Percentiles rank a stretch among this genome's conserved stretches.
Conservation (phyloP, 2,329 filamentous ascomycete species). For the Annulohypoxylon truncatum region DNA sequence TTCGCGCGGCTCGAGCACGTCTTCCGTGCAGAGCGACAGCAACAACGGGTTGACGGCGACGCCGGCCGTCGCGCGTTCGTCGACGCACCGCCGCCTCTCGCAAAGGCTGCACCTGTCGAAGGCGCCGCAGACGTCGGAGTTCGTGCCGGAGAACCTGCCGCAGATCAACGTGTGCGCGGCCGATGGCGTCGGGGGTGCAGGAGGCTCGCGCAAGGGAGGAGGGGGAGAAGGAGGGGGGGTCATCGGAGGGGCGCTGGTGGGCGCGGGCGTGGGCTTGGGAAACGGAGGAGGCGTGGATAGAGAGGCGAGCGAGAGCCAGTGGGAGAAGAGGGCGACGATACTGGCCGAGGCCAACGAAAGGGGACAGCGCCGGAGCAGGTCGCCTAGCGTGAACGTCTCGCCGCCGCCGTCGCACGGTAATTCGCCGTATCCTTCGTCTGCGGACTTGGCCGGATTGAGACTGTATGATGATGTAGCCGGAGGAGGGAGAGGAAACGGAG, state of each 20-base stretch:
- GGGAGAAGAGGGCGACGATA: constrained; percentile 94
- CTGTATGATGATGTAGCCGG: constrained; percentile 41
- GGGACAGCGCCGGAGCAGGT: constrained; percentile 57
- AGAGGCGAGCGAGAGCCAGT: constrained; percentile 73
- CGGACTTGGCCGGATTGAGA: constrained; percentile 48
- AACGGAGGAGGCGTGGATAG: constrained; percentile 45
- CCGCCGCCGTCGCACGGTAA: constrained; percentile 47
- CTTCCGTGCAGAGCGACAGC: constrained; percentile 55
- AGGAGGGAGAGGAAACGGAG: not conserved
- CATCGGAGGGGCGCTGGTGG: constrained; percentile 6
- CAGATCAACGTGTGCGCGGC: constrained; percentile 68
- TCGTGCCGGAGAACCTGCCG: constrained; percentile 83
- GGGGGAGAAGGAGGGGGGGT: constrained; percentile 44
- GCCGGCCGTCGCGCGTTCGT: not conserved
- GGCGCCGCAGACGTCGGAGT: constrained; percentile 70
- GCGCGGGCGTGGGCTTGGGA: constrained; percentile 43
- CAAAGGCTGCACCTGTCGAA: constrained; percentile 75
- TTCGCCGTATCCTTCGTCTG: constrained; percentile 48
- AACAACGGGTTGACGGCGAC: too few species aligned
- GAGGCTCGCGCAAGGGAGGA: constrained; percentile 47
- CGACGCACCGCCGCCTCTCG: constrained; percentile 65
- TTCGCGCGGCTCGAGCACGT: constrained; percentile 61
- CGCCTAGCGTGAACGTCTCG: constrained; percentile 36
- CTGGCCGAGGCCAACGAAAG: constrained; percentile 74
- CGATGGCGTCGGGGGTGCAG: constrained; percentile 45